phyloP scores from a whole-genome alignment of 148 eudicot species.

The Dysphania ambrosioides region DNA sequence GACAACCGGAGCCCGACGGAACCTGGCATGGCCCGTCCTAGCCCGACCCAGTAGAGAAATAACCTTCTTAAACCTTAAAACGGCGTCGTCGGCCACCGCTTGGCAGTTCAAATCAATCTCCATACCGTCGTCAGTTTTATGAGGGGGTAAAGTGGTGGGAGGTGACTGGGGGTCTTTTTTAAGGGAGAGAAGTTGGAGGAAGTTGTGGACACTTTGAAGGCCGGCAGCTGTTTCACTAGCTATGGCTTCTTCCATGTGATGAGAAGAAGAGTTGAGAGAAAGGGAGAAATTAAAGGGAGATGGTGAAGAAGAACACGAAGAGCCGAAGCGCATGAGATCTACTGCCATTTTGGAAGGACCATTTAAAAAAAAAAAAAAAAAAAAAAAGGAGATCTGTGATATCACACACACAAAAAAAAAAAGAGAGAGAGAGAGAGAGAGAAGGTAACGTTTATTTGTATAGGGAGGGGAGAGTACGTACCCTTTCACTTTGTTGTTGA shows the following conservation, averaged over 20 bases:
- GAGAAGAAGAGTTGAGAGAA: slow-evolving; percentile 25
- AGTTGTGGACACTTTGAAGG: slow-evolving; percentile 63
- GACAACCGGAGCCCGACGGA: slow-evolving; percentile 44
- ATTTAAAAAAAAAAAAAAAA: too few relatives aligned
- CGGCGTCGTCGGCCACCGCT: slow-evolving; percentile 64
- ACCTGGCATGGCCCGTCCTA: slow-evolving; percentile 84
- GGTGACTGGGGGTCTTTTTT: slow-evolving; percentile 11
- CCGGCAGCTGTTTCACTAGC: slow-evolving; percentile 74
- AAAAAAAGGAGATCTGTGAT: too few relatives aligned
- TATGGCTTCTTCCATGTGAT: slow-evolving; percentile 23
- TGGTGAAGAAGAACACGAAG: slow-evolving; percentile 22
- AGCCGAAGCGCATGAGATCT: slow-evolving; percentile 51
- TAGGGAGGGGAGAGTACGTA: too few relatives aligned
- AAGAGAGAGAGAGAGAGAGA: too few relatives aligned
- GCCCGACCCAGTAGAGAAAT: slow-evolving; percentile 71
- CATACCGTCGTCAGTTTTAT: background rate
- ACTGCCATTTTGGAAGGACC: slow-evolving; percentile 51
- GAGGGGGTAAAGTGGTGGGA: background rate
- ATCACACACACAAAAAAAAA: too few relatives aligned
- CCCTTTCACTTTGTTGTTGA: too few relatives aligned
- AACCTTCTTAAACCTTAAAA: slow-evolving; percentile 60
- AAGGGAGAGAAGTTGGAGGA: slow-evolving; percentile 49
- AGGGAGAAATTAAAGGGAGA: slow-evolving; percentile 19
- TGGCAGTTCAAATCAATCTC: slow-evolving; percentile 40
- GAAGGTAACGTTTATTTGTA: too few relatives aligned